These are phyloP conservation scores for Penicillium silybi DNA, from an alignment of 495 filamentous ascomycete genomes.

Conservation along the genomic window DNA sequence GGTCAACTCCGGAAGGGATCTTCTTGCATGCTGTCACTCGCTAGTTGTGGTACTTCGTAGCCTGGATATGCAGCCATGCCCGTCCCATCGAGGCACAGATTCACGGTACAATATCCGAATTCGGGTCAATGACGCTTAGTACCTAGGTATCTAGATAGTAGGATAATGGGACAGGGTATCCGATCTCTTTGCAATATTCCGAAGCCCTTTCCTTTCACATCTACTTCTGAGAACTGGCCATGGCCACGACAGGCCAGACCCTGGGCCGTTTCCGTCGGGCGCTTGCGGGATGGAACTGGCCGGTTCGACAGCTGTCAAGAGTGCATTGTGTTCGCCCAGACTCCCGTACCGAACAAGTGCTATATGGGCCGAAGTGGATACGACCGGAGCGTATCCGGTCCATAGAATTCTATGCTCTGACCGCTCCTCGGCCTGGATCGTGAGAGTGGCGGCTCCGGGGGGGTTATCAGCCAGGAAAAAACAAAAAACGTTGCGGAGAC, in stretches of 20 bases:
- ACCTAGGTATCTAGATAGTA: neutral
- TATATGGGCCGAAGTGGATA: neutral
- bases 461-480: neutral
- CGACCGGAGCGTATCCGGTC: neutral
- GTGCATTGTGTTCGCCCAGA: neutral
- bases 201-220: neutral
- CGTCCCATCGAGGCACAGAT: neutral
- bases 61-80: neutral
- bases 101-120: neutral
- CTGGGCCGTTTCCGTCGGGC: neutral
- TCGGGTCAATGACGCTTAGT: neutral
- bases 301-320: constrained; percentile 8
- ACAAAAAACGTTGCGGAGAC: neutral
- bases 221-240: neutral
- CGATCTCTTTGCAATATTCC: neutral
- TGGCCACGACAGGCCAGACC: neutral
- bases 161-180: neutral
- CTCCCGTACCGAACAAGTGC: neutral
- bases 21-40: neutral
- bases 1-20: neutral
- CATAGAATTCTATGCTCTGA: constrained; percentile 1
- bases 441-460: neutral
- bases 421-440: constrained; percentile 8
- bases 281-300: constrained; percentile 2
- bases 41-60: neutral